These are phyloP conservation scores for Pythium dissimile DNA, from an alignment of 352 stramenopile species.

Conservation along the genomic window DNA sequence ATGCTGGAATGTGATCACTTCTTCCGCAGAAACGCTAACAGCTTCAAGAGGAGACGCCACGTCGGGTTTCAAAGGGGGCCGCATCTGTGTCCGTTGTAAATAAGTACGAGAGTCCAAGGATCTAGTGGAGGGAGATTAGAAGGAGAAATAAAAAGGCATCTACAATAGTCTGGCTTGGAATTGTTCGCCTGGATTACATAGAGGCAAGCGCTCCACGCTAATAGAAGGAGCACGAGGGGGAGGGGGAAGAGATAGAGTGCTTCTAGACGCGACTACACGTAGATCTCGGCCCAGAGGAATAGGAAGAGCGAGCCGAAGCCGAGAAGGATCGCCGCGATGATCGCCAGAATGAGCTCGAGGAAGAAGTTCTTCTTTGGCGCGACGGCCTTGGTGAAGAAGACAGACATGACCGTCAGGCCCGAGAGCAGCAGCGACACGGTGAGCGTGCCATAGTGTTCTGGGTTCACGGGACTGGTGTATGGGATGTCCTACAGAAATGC, in stretches of 20 bases:
- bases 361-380: conserved; percentile 75
- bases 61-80: too few species aligned
- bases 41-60: too few species aligned
- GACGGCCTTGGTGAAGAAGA: conserved; percentile 81
- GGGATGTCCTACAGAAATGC: conserved; percentile 81
- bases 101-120: too few species aligned
- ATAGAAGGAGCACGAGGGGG: conserved; percentile 12
- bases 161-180: not conserved
- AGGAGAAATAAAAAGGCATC: too few species aligned
- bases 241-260: not conserved
- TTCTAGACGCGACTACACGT: conserved; percentile 47
- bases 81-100: not conserved
- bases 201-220: too few species aligned
- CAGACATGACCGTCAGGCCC: conserved; percentile 74
- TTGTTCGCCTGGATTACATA: not conserved
- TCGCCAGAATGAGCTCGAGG: conserved; percentile 60
- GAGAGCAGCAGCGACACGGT: conserved; percentile 51
- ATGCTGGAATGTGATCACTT: too few species aligned
- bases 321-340: conserved; percentile 68
- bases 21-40: too few species aligned
- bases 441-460: conserved; percentile 65
- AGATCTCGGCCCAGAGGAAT: conserved; percentile 87
- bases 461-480: conserved; percentile 75
- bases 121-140: too few species aligned
- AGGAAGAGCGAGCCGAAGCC: conserved; percentile 84